Percentiles rank a stretch among this genome's conserved stretches.
Conservation (phyloP, 345 rosid species). For the Eucalyptus microcorys region DNA sequence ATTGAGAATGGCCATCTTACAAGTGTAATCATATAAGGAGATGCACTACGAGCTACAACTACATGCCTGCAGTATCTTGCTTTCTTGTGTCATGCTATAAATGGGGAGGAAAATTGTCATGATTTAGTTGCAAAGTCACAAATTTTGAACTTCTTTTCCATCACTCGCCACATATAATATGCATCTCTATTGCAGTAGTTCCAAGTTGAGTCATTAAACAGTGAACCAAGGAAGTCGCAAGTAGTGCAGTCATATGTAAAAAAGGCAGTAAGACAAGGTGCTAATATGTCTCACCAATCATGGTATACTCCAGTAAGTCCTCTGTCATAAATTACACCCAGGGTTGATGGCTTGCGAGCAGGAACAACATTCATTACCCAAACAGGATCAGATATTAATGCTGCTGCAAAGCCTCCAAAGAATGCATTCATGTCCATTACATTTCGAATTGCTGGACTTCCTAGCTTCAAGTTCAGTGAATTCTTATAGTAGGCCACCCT, state of each 20-base stretch:
- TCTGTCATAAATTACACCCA: constrained; percentile 69
- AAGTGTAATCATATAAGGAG: background rate
- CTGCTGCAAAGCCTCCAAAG: constrained; percentile 93
- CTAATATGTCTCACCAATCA: constrained; percentile 3
- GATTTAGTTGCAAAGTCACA: background rate
- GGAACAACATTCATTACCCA: constrained; percentile 99
- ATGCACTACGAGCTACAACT: background rate
- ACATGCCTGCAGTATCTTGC: background rate
- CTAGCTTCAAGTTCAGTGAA: constrained; percentile 52
- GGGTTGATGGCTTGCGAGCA: constrained; percentile 66
- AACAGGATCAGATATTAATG: constrained; percentile 63
- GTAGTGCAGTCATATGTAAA: background rate
- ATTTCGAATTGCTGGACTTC: constrained; percentile 68
- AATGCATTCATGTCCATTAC: constrained; percentile 95
- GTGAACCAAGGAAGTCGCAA: background rate
- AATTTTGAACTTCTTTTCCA: background rate
- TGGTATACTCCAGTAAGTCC: constrained; percentile 80
- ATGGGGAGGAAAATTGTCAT: background rate
- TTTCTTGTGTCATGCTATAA: background rate
- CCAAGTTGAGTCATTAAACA: background rate
- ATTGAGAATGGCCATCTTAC: background rate
- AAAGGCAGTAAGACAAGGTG: background rate
- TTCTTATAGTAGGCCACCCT: constrained; percentile 77
- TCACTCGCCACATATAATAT: background rate
- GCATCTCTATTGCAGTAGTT: background rate